Evolutionary conservation across 306 rosid genomes (phyloP).

Genomic region (Quercus parvula): DNA sequence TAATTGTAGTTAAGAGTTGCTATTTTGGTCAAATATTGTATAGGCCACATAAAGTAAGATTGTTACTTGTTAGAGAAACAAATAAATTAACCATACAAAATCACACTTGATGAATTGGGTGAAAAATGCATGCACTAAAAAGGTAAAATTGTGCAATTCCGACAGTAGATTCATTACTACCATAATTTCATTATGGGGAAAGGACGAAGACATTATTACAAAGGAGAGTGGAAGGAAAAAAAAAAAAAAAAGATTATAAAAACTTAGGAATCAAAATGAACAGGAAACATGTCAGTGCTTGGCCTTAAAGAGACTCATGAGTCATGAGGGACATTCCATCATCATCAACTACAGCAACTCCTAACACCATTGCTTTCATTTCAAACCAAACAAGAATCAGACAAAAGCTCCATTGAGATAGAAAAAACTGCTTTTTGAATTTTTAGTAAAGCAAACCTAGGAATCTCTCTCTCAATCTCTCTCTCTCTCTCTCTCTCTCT

Average conservation of each 20-base stretch:
- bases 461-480: constrained; percentile 15
- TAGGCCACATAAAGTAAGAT: no score
- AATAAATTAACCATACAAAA: no score
- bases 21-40: no score
- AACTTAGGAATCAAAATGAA: background rate
- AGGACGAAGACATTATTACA: constrained; percentile 8
- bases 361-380: constrained; percentile 4
- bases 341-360: background rate
- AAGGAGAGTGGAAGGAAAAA: background rate
- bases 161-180: no score
- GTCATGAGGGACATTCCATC: constrained; percentile 3
- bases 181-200: background rate
- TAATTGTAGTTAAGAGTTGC: no score
- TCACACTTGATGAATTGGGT: no score
- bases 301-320: background rate
- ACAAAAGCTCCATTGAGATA: constrained; percentile 13
- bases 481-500: constrained; percentile 3
- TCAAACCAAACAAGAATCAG: constrained; percentile 11
- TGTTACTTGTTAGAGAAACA: no score
- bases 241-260: background rate
- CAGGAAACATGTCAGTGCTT: constrained; percentile 8
- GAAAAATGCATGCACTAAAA: no score
- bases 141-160: no score
- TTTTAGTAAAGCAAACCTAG: background rate
- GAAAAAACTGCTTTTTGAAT: constrained; percentile 14